These are phyloP conservation scores for Apiospora phragmitis DNA, from an alignment of 2,329 filamentous ascomycete species.

Conservation along the genomic window DNA sequence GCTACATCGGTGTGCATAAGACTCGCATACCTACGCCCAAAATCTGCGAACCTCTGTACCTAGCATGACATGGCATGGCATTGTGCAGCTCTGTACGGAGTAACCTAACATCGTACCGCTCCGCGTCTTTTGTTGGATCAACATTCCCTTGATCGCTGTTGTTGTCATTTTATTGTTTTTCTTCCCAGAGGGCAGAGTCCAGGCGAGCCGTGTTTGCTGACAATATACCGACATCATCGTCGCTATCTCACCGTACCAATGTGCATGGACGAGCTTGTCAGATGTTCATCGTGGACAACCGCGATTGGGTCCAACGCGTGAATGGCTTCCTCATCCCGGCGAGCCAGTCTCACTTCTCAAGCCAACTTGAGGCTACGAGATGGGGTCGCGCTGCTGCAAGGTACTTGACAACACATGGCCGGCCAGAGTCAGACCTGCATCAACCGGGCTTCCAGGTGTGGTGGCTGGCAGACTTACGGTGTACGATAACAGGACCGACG, in stretches of 20 bases:
- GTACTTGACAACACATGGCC: slow-evolving; percentile 7
- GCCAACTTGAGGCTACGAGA: neutral
- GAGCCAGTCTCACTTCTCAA: neutral
- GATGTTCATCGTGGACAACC: neutral
- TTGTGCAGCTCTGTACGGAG: neutral
- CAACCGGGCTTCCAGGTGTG: neutral
- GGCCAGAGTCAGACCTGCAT: neutral
- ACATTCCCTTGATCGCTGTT: neutral
- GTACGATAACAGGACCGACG: neutral
- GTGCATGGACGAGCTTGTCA: neutral
- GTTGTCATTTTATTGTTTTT: neutral
- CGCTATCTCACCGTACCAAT: neutral
- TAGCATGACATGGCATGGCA: neutral
- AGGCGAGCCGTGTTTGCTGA: neutral
- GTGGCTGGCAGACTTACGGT: slow-evolving; percentile 1
- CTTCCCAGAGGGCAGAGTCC: neutral
- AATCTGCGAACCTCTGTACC: neutral
- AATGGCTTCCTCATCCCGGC: neutral
- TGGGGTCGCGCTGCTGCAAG: slow-evolving; percentile 4
- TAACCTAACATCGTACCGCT: neutral
- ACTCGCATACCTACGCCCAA: neutral
- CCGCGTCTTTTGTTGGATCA: neutral
- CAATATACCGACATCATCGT: neutral
- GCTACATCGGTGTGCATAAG: neutral
- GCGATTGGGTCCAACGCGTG: neutral